Evolutionary conservation across 176 grass and related monocot species (phyloP), one percentile per base, ranked within the genome.

Genomic region (Rhipidocladum racemiflorum): DNA sequence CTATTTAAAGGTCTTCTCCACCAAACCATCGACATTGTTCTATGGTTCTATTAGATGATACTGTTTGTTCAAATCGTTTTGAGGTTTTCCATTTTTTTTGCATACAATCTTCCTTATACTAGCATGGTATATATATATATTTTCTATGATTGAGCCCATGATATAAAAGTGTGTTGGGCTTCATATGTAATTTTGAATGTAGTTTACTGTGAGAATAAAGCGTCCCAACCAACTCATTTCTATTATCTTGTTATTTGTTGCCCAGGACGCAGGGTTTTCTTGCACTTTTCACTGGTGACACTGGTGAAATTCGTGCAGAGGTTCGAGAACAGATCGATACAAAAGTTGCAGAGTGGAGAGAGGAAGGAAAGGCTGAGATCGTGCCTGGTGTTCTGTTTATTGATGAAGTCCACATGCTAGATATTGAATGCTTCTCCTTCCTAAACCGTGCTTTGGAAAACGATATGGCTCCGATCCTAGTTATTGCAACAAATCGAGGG

Each of bases 351-450:
- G 92, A 95, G 83, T 99, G 96, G 96, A 93, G 89, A 55, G 96
- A 95, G 78, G 96, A 99, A 86, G 96, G 96, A 17, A 95, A 99
- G 79, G 92, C 96, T 25, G 96, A 99, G 55, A 99, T 99, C 28
- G 87, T 93, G 2, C 96, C 96, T 48, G 96, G 96, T 12, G 96
- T 99, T 65, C 80, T 99, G 18, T 99, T 95, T 71, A 91, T 99
- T 9, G 92, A 99, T 74, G 92, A 99, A 82, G 96, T 93, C 28
- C 96, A 99, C 80, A 99, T 99, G 89, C 96, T 99, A 5, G 96
- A 99, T 61, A 93, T 98, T 2, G 92, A 98, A 55, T 99, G 92
- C 16, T 95, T 99, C 77, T 95, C 96, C 48, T 99, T 99, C 85
- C 92, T 99, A 10, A 99, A 95, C 68, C 81, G 92, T 12, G 91